These are phyloP conservation scores for Adansonia gregorii DNA, from an alignment of 441 rosid genomes.

Conservation along the genomic window DNA sequence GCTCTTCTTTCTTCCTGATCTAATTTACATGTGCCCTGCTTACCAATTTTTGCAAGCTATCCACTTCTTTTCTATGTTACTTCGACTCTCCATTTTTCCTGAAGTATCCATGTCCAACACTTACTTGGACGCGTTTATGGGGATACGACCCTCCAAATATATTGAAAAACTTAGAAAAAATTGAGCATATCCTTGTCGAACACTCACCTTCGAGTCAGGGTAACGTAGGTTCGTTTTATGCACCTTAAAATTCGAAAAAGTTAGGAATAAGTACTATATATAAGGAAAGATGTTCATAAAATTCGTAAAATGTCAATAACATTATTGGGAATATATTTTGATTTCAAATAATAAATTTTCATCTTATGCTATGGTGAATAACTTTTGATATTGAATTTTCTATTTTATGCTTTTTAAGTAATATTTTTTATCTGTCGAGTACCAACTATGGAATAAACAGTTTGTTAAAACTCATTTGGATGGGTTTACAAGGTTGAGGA, in stretches of 20 bases:
- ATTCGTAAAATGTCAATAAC: neutral
- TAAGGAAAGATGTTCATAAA: too few relatives aligned
- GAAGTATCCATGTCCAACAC: too few relatives aligned
- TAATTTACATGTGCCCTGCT: neutral
- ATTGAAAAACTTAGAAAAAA: too few relatives aligned
- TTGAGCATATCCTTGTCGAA: too few relatives aligned
- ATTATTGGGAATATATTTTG: neutral
- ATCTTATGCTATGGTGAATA: slow-evolving; percentile 27
- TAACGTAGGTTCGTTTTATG: slow-evolving; percentile 3
- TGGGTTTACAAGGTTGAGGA: slow-evolving; percentile 80
- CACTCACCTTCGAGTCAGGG: too few relatives aligned
- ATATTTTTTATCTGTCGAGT: neutral
- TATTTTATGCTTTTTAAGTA: neutral
- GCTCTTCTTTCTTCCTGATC: slow-evolving; percentile 14
- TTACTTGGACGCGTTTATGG: too few relatives aligned
- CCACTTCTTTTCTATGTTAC: too few relatives aligned
- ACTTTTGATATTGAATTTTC: slow-evolving; percentile 22
- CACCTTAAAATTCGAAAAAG: neutral
- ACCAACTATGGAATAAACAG: slow-evolving; percentile 20
- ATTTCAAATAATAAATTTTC: neutral
- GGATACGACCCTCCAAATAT: too few relatives aligned
- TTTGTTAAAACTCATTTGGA: slow-evolving; percentile 35
- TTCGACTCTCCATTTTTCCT: too few relatives aligned
- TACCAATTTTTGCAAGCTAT: neutral
- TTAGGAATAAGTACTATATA: neutral